These are phyloP conservation scores for Thecaphora thlaspeos DNA, from an alignment of 1,284 basidiomycete species.

Conservation along the genomic window DNA sequence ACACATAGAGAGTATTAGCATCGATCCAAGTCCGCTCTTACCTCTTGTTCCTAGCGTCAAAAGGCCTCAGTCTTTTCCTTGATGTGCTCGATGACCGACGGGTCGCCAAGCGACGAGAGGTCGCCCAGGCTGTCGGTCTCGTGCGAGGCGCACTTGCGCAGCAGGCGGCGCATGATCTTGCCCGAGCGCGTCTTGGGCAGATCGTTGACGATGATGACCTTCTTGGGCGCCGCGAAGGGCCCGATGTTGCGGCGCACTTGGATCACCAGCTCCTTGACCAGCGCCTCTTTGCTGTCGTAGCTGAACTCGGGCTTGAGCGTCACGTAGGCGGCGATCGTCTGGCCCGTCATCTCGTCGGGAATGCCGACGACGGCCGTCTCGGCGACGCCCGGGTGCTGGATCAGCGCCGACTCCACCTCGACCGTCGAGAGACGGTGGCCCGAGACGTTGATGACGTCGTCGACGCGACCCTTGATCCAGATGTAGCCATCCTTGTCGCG, in stretches of 20 bases:
- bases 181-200: constrained; percentile 96
- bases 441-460: constrained; percentile 72
- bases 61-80: constrained; percentile 40
- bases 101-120: constrained; percentile 81
- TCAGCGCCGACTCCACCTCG: constrained; percentile 94
- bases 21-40: too few species aligned
- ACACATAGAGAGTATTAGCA: too few species aligned
- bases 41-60: constrained; percentile 19
- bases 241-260: constrained; percentile 70
- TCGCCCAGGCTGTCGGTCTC: constrained; percentile 88
- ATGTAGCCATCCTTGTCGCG: constrained; percentile 91
- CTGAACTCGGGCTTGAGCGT: constrained; percentile 72
- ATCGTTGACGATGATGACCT: constrained; percentile 79
- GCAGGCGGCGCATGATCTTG: constrained; percentile 90
- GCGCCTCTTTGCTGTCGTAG: constrained; percentile 68
- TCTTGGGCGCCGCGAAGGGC: constrained; percentile 81
- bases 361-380: constrained; percentile 71
- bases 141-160: constrained; percentile 91
- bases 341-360: constrained; percentile 55
- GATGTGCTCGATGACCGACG: constrained; percentile 51
- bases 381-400: constrained; percentile 88
- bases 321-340: constrained; percentile 60
- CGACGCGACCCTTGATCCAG: constrained; percentile 88
- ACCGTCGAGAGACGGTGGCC: constrained; percentile 95
- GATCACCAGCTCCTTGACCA: constrained; percentile 83